Evolutionary conservation across 495 filamentous ascomycete species (phyloP).

Genomic region (Daldinia grandis): DNA sequence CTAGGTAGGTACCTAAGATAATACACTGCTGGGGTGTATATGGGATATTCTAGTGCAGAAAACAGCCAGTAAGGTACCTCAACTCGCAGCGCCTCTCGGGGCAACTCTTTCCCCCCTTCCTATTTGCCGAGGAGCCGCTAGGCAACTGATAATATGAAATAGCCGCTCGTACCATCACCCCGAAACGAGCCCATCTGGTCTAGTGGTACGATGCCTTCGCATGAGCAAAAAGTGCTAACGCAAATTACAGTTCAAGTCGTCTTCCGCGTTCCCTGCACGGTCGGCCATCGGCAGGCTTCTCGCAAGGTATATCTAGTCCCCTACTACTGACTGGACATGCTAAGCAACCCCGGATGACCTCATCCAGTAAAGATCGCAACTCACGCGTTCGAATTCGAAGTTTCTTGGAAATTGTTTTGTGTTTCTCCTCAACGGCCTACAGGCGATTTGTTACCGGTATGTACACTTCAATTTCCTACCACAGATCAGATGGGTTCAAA

Average conservation of each 20-base stretch:
- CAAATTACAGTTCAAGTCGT: constrained; percentile 8
- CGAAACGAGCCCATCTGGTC: constrained; percentile 6
- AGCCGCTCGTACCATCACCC: background rate
- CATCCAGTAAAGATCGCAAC: background rate
- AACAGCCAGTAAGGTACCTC: background rate
- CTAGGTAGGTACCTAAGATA: no score
- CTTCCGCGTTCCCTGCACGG: background rate
- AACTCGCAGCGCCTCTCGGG: background rate
- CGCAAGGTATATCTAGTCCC: constrained; percentile 1
- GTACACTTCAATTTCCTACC: background rate
- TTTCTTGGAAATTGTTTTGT: background rate
- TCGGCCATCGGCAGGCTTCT: constrained; percentile 1
- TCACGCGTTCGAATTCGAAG: background rate
- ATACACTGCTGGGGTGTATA: background rate
- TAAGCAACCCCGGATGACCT: background rate
- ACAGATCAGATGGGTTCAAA: background rate
- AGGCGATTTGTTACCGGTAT: background rate
- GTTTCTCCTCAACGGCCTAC: background rate
- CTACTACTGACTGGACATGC: background rate
- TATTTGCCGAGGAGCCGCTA: background rate
- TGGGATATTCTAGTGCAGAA: background rate
- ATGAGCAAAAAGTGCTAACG: constrained; percentile 1
- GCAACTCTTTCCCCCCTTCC: background rate
- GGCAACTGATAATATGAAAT: background rate
- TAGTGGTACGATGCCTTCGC: constrained; percentile 4